A percentile compares a stretch with the other conserved stretches of the same genome.
phyloP scores from a whole-genome alignment of 1,139 yeast genomes.

The Scheffersomyces lignicola region DNA sequence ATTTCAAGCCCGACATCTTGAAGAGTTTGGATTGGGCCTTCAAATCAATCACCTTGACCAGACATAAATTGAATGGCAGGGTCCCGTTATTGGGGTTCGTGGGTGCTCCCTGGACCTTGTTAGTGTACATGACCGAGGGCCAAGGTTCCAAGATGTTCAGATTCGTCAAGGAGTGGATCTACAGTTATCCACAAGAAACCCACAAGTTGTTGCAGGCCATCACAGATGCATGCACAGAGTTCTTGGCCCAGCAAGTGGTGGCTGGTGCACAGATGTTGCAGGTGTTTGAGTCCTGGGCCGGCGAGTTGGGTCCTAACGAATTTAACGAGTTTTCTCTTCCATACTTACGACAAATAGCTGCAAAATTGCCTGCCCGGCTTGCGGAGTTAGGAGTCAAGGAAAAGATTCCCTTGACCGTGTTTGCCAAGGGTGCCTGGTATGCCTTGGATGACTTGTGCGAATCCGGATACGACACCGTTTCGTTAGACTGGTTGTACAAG shows the following conservation, averaged over 20 bases:
- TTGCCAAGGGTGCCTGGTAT: conserved; percentile 98
- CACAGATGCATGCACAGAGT: conserved; percentile 89
- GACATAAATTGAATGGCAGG: conserved; percentile 80
- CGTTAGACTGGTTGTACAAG: conserved; percentile 88
- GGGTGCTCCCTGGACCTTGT: conserved; percentile 97
- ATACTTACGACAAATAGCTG: conserved; percentile 74
- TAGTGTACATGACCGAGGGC: conserved; percentile 97
- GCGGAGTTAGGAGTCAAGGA: conserved; percentile 69
- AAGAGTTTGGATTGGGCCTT: conserved; percentile 92
- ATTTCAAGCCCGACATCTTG: conserved; percentile 64
- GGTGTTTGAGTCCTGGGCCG: conserved; percentile 97
- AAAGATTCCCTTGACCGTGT: conserved; percentile 81
- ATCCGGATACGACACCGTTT: conserved; percentile 83
- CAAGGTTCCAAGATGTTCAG: conserved; percentile 93
- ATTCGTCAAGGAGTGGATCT: conserved; percentile 90
- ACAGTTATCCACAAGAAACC: conserved; percentile 70
- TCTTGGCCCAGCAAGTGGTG: conserved; percentile 88
- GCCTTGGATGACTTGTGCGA: conserved; percentile 85
- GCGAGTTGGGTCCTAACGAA: conserved; percentile 89
- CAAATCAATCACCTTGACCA: conserved; percentile 83
- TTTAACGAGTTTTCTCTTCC: conserved; percentile 88
- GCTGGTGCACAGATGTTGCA: conserved; percentile 99
- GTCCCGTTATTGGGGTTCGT: conserved; percentile 94
- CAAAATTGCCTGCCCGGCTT: conserved; percentile 67
- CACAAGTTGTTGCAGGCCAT: conserved; percentile 73